Base-by-base conservation (phyloP, 306 rosid species). In the Mucuna pruriens region DNA sequence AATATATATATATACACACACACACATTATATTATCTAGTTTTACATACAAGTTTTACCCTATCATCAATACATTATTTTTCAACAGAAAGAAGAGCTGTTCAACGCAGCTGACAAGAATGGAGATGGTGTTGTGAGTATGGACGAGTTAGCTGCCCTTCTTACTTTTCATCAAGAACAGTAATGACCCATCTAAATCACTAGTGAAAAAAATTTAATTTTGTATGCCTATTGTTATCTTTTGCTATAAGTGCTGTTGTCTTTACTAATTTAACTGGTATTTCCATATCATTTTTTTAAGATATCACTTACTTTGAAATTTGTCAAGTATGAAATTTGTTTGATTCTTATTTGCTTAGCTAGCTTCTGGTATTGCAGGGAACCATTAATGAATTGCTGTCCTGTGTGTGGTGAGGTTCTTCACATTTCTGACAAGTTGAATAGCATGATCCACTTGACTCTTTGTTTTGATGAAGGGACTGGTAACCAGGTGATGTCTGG, bases 401-500 rank as follows among this genome's bases (percentile, higher is more conserved):
- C 98, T 84, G 99, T 95, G 81, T 95, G 99, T 86, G 99, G 98
- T 36, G 99, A 95, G 92, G 82, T 61, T 80, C 97, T 95, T 80
- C 87, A 84, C 13, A 90, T 87, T 87, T 89, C 95, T 82, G 93
- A 93, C 87, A 86, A 79, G 86, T 86, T 95, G 85, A 90, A 85
- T 88, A 82, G 80, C 79, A 85, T 93, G 87, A 90, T 93, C 84
- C 99, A 93, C 88, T 70, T 95, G 85, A 90, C 95, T 45, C 89
- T 95, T 7, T 95, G 99, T 87, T 95, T 95, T 83, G 99, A 95
- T 54, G 97, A 95, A 84, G 97, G 97, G 82, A 95, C 97, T 74
- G 99, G 99, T 86, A 93, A 95, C 54, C 97, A 95, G 89, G 89
- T 90, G 86, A 95, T 95, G 99, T 84, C 95, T 25, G 99, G 99